Conservation (phyloP, 2,329 filamentous ascomycete genomes). For the Claviceps sorghi region DNA sequence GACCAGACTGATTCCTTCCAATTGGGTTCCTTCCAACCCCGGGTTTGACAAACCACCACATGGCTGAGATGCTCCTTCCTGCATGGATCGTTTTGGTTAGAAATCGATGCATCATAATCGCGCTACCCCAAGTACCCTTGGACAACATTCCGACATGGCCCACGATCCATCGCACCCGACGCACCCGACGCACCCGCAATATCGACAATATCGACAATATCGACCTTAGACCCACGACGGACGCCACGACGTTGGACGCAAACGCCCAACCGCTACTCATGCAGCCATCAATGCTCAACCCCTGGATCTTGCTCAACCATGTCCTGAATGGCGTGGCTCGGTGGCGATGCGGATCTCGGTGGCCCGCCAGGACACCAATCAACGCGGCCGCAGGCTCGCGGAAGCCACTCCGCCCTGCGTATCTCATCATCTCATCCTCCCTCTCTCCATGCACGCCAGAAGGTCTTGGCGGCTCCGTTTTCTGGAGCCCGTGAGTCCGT, state of each 20-base stretch:
- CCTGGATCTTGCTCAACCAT: background rate
- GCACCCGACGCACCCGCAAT: too few species aligned
- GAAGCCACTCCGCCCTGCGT: background rate
- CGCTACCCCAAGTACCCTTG: too few species aligned
- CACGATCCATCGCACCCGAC: background rate
- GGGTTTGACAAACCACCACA: background rate
- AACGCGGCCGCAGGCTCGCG: background rate
- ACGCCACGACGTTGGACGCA: background rate
- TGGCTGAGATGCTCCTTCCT: background rate
- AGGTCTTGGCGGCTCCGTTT: background rate
- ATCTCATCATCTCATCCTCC: background rate
- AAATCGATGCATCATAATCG: too few species aligned
- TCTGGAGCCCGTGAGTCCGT: background rate
- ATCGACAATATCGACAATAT: background rate
- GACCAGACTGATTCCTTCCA: background rate
- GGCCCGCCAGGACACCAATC: background rate
- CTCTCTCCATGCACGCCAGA: background rate
- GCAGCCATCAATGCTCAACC: background rate
- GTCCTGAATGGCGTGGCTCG: background rate
- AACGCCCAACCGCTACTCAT: background rate
- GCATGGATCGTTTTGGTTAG: too few species aligned
- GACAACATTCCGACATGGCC: background rate
- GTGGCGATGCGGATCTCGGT: background rate
- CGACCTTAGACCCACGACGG: background rate
- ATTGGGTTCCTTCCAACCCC: background rate